These are phyloP conservation scores for Thielaviopsis euricoi DNA, from an alignment of 2,329 filamentous ascomycete genomes.

Conservation along the genomic window DNA sequence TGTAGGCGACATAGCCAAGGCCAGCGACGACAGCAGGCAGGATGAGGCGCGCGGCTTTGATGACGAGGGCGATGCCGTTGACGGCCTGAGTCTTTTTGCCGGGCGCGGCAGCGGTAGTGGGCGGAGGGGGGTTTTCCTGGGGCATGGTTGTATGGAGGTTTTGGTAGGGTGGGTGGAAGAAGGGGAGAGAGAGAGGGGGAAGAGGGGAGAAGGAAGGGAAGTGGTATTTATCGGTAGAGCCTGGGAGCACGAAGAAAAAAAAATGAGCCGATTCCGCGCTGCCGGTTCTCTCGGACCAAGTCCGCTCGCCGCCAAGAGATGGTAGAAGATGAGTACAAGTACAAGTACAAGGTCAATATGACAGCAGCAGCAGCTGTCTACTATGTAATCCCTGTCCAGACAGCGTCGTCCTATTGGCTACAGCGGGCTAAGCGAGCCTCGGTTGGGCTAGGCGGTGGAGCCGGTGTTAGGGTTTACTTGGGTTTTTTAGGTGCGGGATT, in stretches of 20 bases:
- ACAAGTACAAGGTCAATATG: no score
- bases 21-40: constrained; percentile 26
- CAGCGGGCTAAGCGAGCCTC: no score
- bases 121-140: background rate
- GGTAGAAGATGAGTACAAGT: no score
- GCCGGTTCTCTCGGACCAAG: no score
- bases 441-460: no score
- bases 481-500: no score
- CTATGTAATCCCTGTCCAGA: no score
- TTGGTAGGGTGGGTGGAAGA: background rate
- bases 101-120: no score
- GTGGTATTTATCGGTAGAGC: background rate
- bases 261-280: background rate
- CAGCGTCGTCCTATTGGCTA: no score
- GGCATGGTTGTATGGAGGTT: background rate
- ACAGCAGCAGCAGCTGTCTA: no score
- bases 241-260: background rate
- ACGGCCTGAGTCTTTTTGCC: constrained; percentile 6
- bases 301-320: no score
- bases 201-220: background rate
- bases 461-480: no score
- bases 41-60: constrained; percentile 22
- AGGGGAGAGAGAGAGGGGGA: background rate
- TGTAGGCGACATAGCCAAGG: constrained; percentile 30
- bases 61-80: constrained; percentile 15